A percentile compares a stretch with the other conserved stretches of the same genome.
phyloP scores from a whole-genome alignment of 768 basidiomycete species.

The Tylopilus sp. region DNA sequence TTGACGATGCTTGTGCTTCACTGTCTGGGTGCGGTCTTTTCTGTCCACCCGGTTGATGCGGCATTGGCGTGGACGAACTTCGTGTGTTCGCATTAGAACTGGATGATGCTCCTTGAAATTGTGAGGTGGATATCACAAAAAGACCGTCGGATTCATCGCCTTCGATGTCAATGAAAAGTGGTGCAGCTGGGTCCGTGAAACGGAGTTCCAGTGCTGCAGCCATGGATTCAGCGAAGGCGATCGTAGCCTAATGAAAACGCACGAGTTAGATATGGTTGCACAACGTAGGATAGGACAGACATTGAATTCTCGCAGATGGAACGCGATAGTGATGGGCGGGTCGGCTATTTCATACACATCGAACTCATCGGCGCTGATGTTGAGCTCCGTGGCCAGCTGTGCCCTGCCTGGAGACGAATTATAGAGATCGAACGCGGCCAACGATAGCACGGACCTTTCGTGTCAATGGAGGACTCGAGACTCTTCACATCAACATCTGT shows the following conservation, averaged over 20 bases:
- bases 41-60: slow-evolving; percentile 10
- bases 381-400: slow-evolving; percentile 72
- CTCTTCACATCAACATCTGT: slow-evolving; percentile 68
- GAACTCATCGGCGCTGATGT: slow-evolving; percentile 76
- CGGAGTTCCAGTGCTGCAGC: slow-evolving; percentile 62
- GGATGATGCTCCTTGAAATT: slow-evolving; percentile 39
- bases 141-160: slow-evolving; percentile 61
- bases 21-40: slow-evolving; percentile 24
- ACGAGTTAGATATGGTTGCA: neutral
- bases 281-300: slow-evolving; percentile 35
- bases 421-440: neutral
- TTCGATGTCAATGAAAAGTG: slow-evolving; percentile 76
- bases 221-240: slow-evolving; percentile 74
- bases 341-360: slow-evolving; percentile 67
- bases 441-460: slow-evolving; percentile 45
- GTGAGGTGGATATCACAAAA: slow-evolving; percentile 79
- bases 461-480: slow-evolving; percentile 60
- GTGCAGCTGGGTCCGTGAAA: slow-evolving; percentile 71
- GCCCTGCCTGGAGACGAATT: slow-evolving; percentile 43
- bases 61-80: slow-evolving; percentile 15
- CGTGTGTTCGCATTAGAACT: slow-evolving; percentile 13
- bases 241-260: slow-evolving; percentile 59
- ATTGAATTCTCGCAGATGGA: slow-evolving; percentile 83
- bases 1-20: slow-evolving; percentile 29
- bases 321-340: slow-evolving; percentile 65